Percentiles rank a stretch among this genome's conserved stretches.
These are phyloP conservation scores for Colletotrichum cereale DNA, from an alignment of 2,329 filamentous ascomycete genomes.

Conservation along the genomic window DNA sequence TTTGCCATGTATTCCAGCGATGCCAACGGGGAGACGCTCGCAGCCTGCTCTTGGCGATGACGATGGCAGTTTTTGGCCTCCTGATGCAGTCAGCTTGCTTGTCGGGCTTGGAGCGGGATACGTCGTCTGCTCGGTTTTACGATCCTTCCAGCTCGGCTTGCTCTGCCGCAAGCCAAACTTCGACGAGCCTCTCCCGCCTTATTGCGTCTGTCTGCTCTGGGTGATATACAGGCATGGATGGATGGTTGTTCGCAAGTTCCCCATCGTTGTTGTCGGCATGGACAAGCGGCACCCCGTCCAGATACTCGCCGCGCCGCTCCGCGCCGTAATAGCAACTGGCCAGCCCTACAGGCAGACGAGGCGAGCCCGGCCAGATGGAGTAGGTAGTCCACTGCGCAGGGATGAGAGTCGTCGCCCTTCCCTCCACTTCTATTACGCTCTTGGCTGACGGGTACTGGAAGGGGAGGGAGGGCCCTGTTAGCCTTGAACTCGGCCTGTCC, in stretches of 20 bases:
- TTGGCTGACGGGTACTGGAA: background rate
- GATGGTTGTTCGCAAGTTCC: background rate
- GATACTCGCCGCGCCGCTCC: background rate
- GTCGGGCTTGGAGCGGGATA: background rate
- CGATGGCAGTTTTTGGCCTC: background rate
- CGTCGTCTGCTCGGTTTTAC: background rate
- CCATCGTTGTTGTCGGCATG: background rate
- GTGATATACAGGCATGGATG: background rate
- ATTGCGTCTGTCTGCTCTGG: background rate
- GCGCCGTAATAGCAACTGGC: too few relatives aligned
- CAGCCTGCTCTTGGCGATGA: constrained; percentile 2
- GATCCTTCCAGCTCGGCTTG: background rate
- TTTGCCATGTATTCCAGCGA: background rate
- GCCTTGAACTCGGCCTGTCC: background rate
- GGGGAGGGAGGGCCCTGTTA: too few relatives aligned
- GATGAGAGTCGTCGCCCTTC: background rate
- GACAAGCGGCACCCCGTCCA: background rate
- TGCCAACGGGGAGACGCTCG: background rate
- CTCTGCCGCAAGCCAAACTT: background rate
- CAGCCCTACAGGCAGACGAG: background rate
- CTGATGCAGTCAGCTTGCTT: background rate
- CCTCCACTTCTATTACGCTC: background rate
- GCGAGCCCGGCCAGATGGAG: background rate
- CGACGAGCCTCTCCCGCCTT: background rate
- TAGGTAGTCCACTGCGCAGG: background rate